phyloP scores from a whole-genome alignment of 495 filamentous ascomycete genomes.

The Neurospora sp. region DNA sequence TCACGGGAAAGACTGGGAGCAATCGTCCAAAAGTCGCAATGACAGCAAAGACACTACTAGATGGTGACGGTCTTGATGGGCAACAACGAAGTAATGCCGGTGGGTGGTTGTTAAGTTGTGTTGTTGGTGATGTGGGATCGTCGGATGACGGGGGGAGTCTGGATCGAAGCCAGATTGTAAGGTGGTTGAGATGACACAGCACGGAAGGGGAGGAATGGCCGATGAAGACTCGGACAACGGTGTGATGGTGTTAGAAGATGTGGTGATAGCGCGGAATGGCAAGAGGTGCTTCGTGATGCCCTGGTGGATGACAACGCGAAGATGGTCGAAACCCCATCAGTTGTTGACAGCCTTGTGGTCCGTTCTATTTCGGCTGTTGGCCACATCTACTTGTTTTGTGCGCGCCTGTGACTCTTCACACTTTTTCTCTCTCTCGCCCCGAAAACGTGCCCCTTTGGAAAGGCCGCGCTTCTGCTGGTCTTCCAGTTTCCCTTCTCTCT shows the following conservation, averaged over 20 bases:
- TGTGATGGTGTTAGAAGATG: background rate
- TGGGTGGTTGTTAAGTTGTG: conserved; percentile 9
- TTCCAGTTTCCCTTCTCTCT: conserved; percentile 10
- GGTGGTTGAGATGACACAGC: background rate
- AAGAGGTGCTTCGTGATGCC: background rate
- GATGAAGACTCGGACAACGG: background rate
- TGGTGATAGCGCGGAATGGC: background rate
- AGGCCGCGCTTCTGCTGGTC: background rate
- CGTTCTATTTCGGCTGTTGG: conserved; percentile 20
- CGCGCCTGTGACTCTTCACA: conserved; percentile 16
- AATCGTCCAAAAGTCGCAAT: conserved; percentile 12
- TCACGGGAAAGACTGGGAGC: conserved; percentile 4
- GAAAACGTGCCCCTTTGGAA: background rate
- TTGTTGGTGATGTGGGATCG: conserved; percentile 12
- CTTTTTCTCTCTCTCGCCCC: conserved; percentile 11
- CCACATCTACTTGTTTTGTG: conserved; percentile 26
- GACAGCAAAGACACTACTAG: conserved; percentile 3
- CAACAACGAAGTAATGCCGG: conserved; percentile 13
- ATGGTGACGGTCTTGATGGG: conserved; percentile 14
- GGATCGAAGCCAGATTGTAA: background rate
- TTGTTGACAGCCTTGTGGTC: conserved; percentile 17
- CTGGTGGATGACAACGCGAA: background rate
- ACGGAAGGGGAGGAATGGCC: background rate
- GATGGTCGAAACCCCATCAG: background rate
- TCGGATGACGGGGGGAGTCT: background rate